phyloP scores from a whole-genome alignment of 768 basidiomycete species.

The Tylopilus felleus region DNA sequence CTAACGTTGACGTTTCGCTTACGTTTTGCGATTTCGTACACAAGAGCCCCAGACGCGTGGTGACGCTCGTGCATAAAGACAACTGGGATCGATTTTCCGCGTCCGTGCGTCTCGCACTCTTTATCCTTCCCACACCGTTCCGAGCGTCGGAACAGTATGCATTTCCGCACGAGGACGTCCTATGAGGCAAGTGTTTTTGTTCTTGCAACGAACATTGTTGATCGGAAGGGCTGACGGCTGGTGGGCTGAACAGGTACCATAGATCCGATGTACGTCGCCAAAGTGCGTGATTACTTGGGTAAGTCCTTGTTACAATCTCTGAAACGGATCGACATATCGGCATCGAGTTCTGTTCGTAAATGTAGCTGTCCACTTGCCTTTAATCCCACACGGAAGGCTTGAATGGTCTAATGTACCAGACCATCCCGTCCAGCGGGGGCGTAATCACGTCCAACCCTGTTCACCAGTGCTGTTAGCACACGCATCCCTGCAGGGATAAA shows the following conservation, averaged over 20 bases:
- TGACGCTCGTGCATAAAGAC: slow-evolving; percentile 83
- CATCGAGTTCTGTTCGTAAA: too few relatives aligned
- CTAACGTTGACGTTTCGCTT: neutral
- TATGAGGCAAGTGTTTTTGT: slow-evolving; percentile 57
- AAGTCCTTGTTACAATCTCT: slow-evolving; percentile 7
- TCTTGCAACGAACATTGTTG: neutral
- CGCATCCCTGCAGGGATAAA: neutral
- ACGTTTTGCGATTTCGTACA: neutral
- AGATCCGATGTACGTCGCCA: slow-evolving; percentile 66
- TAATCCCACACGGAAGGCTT: too few relatives aligned
- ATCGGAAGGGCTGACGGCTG: neutral
- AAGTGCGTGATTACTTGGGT: slow-evolving; percentile 87
- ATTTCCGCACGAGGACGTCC: slow-evolving; percentile 32
- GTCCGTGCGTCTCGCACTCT: slow-evolving; percentile 44
- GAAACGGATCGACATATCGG: neutral
- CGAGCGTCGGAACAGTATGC: slow-evolving; percentile 21
- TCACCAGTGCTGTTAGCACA: too few relatives aligned
- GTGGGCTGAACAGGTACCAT: slow-evolving; percentile 61
- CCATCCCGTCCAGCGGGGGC: slow-evolving; percentile 86
- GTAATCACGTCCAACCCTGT: slow-evolving; percentile 72
- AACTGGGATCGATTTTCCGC: slow-evolving; percentile 80
- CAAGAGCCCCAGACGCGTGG: slow-evolving; percentile 83
- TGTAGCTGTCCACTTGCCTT: too few relatives aligned
- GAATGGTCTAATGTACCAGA: too few relatives aligned
- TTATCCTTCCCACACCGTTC: neutral